These are phyloP conservation scores for Suillus subluteus DNA, from an alignment of 768 basidiomycete genomes.

Conservation along the genomic window DNA sequence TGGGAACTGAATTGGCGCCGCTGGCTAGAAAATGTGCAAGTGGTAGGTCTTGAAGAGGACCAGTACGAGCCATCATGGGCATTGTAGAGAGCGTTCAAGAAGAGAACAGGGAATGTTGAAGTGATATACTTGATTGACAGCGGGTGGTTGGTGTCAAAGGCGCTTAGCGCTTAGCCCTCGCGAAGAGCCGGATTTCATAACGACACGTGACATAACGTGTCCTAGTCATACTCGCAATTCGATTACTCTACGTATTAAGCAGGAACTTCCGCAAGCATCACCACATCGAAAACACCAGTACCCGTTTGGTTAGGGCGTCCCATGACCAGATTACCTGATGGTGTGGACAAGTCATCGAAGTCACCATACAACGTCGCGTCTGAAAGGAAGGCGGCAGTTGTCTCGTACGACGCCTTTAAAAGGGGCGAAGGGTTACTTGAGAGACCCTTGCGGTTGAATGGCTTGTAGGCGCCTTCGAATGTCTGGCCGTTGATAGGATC, in stretches of 20 bases:
- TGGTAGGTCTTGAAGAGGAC: conserved; percentile 66
- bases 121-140: conserved; percentile 11
- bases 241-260: conserved; percentile 17
- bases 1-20: conserved; percentile 33
- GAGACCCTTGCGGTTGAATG: conserved; percentile 96
- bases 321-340: conserved; percentile 90
- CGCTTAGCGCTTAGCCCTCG: not conserved
- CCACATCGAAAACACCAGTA: conserved; percentile 93
- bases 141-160: conserved; percentile 15
- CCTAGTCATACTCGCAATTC: conserved; percentile 9
- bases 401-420: conserved; percentile 97
- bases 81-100: conserved; percentile 14
- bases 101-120: conserved; percentile 8
- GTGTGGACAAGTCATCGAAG: conserved; percentile 89
- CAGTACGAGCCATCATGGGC: conserved; percentile 34
- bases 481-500: conserved; percentile 57
- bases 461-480: conserved; percentile 96
- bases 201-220: conserved; percentile 18
- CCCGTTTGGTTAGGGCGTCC: conserved; percentile 88
- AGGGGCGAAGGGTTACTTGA: conserved; percentile 93
- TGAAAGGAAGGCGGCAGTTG: conserved; percentile 90
- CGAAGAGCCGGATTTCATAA: conserved; percentile 16
- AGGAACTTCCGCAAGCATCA: conserved; percentile 50
- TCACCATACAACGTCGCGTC: conserved; percentile 95
- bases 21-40: conserved; percentile 54